Evolutionary conservation across 192 early-diverging fungal species (phyloP).

Genomic region (Podila minutissima): DNA sequence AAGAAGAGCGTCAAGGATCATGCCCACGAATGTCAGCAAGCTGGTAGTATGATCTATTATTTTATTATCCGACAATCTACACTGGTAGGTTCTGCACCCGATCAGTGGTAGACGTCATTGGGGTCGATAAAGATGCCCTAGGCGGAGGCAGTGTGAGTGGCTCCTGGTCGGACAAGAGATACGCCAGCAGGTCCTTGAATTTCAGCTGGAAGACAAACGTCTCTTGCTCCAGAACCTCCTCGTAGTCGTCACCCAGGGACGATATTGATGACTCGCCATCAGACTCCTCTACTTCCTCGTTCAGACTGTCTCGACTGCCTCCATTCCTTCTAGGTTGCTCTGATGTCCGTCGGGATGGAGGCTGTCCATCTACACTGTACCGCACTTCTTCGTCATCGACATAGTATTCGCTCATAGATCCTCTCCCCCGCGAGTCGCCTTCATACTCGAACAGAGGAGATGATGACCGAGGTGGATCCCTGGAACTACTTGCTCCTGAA

Average conservation of each 20-base stretch:
- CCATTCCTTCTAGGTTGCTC: background rate
- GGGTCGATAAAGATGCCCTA: background rate
- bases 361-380: conserved; percentile 15
- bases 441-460: conserved; percentile 22
- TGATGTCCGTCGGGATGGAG: background rate
- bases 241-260: conserved; percentile 30
- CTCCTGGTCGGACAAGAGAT: conserved; percentile 34
- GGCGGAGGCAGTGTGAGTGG: conserved; percentile 13
- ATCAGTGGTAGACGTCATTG: background rate
- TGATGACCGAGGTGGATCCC: background rate
- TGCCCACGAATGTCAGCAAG: no score
- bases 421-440: background rate
- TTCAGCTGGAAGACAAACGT: conserved; percentile 34
- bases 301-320: background rate
- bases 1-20: background rate
- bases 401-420: conserved; percentile 11
- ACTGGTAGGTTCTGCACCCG: conserved; percentile 28
- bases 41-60: background rate
- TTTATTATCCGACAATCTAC: background rate
- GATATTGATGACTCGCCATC: conserved; percentile 10
- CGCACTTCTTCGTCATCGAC: conserved; percentile 31
- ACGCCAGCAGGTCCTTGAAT: conserved; percentile 28
- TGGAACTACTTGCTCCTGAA: background rate
- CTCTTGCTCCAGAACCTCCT: conserved; percentile 28
- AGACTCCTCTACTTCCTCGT: background rate